Conservation (phyloP, 2,329 filamentous ascomycete genomes). For the Trichophyton rubrum region DNA sequence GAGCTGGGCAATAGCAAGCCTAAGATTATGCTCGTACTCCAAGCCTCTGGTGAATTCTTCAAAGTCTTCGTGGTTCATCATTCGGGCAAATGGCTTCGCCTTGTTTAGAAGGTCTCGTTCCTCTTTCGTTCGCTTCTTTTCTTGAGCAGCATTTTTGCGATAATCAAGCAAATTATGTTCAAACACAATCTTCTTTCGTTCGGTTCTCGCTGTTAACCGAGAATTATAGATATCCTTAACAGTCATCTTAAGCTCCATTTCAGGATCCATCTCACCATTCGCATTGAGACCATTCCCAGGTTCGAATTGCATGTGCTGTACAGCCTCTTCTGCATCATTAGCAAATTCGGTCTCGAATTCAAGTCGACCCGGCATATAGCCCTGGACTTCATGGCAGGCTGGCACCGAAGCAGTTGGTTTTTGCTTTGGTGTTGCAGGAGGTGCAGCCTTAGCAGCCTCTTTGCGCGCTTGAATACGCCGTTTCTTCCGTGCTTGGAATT, state of each 20-base stretch:
- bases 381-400: constrained; percentile 93
- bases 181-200: constrained; percentile 92
- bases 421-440: constrained; percentile 75
- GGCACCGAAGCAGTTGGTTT: constrained; percentile 94
- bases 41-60: constrained; percentile 73
- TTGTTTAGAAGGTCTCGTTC: constrained; percentile 85
- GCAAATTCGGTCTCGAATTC: constrained; percentile 97
- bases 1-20: constrained; percentile 76
- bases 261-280: constrained; percentile 79
- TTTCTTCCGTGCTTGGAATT: constrained; percentile 90
- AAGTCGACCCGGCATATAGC: constrained; percentile 93
- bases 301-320: constrained; percentile 97
- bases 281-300: constrained; percentile 87
- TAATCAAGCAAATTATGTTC: constrained; percentile 92
- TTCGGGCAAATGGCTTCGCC: constrained; percentile 86
- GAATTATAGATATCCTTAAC: constrained; percentile 98
- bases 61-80: constrained; percentile 92
- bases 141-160: constrained; percentile 71
- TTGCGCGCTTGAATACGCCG: constrained; percentile 82
- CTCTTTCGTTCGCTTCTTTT: constrained; percentile 94
- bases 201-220: constrained; percentile 75
- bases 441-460: constrained; percentile 71
- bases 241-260: constrained; percentile 94
- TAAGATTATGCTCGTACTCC: constrained; percentile 79
- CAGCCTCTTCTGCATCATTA: constrained; percentile 95